Evolutionary conservation across 2,329 filamentous ascomycete genomes (phyloP), one percentile per base, ranked within the genome.

Genomic region (Penicillium sp.): DNA sequence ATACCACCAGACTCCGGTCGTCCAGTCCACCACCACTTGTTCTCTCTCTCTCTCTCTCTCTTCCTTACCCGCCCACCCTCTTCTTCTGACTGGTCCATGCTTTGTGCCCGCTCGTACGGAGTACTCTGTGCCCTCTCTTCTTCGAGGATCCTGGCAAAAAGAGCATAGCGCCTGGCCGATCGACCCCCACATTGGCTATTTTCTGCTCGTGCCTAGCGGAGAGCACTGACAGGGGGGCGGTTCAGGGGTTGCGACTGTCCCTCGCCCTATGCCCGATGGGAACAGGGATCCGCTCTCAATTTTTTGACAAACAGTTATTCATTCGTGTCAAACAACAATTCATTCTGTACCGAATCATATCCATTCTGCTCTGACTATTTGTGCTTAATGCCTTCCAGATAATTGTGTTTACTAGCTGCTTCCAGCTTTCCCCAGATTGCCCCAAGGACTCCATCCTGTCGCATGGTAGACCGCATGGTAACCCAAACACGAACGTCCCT

Each of bases 101-200:
- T 53, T 26, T 52, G 13, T 52, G 48, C n/a, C 46, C 46, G 38
- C 48, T 46, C 28, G 37, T 52, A 22, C 19, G 19, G 19, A 22
- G 19, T 22, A 52, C 45, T 42, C 46, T 6, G 14, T 30, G 25
- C 25, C 25, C 45, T 48, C 25, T 30, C 26, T 26, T 51, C 42
- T 37, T 33, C 37, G 2, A 43, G 38, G n/a, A 37, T 52, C 35
- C 40, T 22, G 33, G 35, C 40, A 22, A 49, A 58, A 35, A 7
- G 33, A 63, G 55, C 35, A 49, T n/a, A 53, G 48, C 26, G 38
- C 45, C 26, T 42, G 51, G 61, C 62, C 66, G 67, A 68, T 69
- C 67, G 45, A 61, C 58, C 65, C 65, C 67, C 65, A 67, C 64
- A 68, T 56, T 62, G 64, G 63, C 62, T 66, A 54, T 53, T 64